A percentile compares a stretch with the other conserved stretches of the same genome.
Conservation (phyloP, 75 land plant genomes). For the Pinus taeda region DNA sequence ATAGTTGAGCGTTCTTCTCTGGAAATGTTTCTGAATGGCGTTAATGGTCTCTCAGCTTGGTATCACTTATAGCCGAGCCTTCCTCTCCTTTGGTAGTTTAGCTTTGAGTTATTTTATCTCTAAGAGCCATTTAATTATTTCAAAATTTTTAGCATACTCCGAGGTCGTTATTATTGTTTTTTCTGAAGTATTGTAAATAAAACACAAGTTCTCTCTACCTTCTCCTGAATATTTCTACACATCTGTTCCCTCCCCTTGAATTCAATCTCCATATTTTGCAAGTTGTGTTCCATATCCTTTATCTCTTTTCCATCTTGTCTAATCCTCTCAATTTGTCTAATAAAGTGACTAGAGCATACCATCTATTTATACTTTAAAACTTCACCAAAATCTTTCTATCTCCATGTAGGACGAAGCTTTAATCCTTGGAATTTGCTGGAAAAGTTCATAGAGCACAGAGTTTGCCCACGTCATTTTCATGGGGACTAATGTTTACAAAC, state of each 20-base stretch:
- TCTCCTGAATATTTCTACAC: constrained; percentile 51
- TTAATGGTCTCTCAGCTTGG: constrained; percentile 27
- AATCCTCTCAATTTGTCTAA: constrained; percentile 62
- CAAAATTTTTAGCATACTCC: neutral
- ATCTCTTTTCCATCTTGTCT: constrained; percentile 78
- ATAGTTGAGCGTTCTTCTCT: constrained; percentile 15
- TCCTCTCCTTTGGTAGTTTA: constrained; percentile 58
- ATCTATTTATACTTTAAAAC: constrained; percentile 50
- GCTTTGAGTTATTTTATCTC: constrained; percentile 73
- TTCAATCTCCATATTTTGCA: constrained; percentile 56
- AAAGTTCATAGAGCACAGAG: constrained; percentile 49
- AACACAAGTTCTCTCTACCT: constrained; percentile 18
- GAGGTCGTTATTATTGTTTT: neutral
- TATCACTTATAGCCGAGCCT: constrained; percentile 48
- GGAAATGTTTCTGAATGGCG: constrained; percentile 9
- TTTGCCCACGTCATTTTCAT: constrained; percentile 45
- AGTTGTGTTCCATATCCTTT: constrained; percentile 54
- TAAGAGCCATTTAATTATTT: neutral
- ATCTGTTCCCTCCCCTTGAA: constrained; percentile 46
- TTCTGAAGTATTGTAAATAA: too few species aligned
- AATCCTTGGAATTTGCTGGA: constrained; percentile 54
- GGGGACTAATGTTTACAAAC: constrained; percentile 52
- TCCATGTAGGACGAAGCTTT: constrained; percentile 45
- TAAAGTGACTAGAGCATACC: constrained; percentile 20
- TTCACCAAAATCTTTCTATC: constrained; percentile 39